Percentiles rank a stretch among this genome's conserved stretches.
Conservation (phyloP, 2,329 filamentous ascomycete species). For the Escovopsis sp. region DNA sequence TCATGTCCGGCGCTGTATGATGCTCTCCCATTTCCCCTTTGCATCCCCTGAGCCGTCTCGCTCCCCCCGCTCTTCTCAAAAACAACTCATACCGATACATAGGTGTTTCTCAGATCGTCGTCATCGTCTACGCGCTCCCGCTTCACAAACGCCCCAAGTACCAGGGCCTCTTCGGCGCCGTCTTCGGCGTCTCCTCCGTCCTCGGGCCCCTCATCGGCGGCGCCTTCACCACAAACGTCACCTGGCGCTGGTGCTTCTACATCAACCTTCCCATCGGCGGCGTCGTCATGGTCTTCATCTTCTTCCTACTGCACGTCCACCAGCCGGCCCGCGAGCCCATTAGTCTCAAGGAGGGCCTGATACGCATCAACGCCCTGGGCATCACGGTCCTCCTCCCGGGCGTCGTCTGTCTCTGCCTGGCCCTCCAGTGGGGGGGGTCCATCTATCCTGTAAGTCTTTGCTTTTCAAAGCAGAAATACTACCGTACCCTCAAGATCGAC, state of each 20-base stretch:
- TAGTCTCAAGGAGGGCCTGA: neutral
- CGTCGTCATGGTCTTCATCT: neutral
- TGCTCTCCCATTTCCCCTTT: too few relatives aligned
- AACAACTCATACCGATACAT: too few relatives aligned
- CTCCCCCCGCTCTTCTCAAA: too few relatives aligned
- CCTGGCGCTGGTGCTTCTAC: conserved; percentile 18
- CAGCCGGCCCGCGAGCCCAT: neutral
- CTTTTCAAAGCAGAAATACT: too few relatives aligned
- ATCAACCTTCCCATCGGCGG: conserved; percentile 1
- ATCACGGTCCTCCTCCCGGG: conserved; percentile 10
- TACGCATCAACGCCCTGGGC: conserved; percentile 6
- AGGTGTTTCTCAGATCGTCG: neutral
- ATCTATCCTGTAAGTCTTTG: too few relatives aligned
- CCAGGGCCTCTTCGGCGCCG: conserved; percentile 1
- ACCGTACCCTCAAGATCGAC: too few relatives aligned
- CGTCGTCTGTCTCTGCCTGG: conserved; percentile 29
- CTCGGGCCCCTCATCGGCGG: conserved; percentile 14
- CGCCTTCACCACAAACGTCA: conserved; percentile 14
- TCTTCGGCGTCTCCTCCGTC: conserved; percentile 26
- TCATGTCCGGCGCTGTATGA: conserved; percentile 18
- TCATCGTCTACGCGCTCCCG: neutral
- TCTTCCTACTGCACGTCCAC: neutral
- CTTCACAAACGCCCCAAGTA: neutral
- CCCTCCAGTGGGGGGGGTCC: conserved; percentile 29
- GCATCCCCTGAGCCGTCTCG: too few relatives aligned